Base-by-base conservation (phyloP, 2,329 filamentous ascomycete species). In the Fusarium armeniacum region DNA sequence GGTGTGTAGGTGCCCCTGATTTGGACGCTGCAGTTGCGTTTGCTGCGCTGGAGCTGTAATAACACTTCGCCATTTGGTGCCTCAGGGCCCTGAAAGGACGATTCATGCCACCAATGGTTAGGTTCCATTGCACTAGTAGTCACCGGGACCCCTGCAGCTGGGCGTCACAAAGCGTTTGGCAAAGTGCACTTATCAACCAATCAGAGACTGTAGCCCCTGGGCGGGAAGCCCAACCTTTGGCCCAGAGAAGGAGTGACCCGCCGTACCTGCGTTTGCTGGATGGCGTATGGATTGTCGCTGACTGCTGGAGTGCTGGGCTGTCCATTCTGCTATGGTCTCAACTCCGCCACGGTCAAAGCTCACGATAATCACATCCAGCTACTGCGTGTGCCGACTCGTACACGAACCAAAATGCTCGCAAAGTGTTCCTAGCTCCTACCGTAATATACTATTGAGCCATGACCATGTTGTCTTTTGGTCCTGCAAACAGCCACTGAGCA, bases 21-120 rank as follows among this genome's bases (percentile, higher is more conserved):
- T 51, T 30, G 44, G 64, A 43, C 33, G 20, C 45, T 32, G 47
- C 24, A 55, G 45, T 32, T 36, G 60, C 30, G 46, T 28, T 40
- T 24, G n/a, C 22, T 65, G 61, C 35, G 20, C 41, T 26, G 41
- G 36, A 40, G 58, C 67, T 70, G 58, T 52, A 64, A 54, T 22
- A 64, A 54, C n/a, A 50, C 24, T 58, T 52, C 47, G 38, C 30
- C 33, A 51, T 58, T 56, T 35, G 28, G 49, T 52, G 35, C 51
- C 45, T 55, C 53, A 57, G 41, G 51, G 40, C 40, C 56, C 63
- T 58, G 62, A 52, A 45, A 63, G 54, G 47, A 44, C 26, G 54
- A 51, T 58, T 41, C 62, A 65, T 70, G 64, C 72, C 72, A 74
- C 72, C 72, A 74, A 74, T 74, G 62, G 63, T 60, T 49, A 56